Evolutionary conservation across 2,329 filamentous ascomycete genomes (phyloP), one percentile per base, ranked within the genome.

Genomic region (Diaporthe citrichinensis): DNA sequence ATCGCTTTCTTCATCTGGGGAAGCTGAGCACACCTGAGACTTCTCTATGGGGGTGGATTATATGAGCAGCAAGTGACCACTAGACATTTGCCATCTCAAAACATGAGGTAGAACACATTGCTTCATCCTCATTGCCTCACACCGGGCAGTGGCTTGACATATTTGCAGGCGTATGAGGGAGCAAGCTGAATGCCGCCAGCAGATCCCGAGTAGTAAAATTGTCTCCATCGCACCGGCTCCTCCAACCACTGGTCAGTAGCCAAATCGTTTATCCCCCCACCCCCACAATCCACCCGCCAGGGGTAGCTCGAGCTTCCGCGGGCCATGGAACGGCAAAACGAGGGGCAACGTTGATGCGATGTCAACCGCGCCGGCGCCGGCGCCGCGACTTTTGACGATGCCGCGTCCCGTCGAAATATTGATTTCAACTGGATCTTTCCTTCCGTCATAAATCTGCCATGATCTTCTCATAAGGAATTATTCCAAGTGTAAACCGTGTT

Each of bases 241-340:
- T 31, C 59, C 59, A n/a, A 46, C 59, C 39, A 65, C 39, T 65
- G 39, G 25, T 28, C 14, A n/a, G 31, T 46, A 53, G 65, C 65
- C 65, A 68, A 68, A 68, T 49, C 15, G 46, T 68, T 68, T 68
- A 68, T 68, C 62, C 65, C 62, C 65, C 62, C 62, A 68, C 62
- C 62, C 62, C 46, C 62, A 53, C 46, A 39, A 39, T 7, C 65
- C 65, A 68, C 31, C 46, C 23, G 65, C 65, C 31, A 51, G 46
- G 46, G 65, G 65, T 68, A 41, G 65, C 65, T 68, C 20, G 31
- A 53, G 65, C 46, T 53, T 28, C 31, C 31, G n/a, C 65, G 65
- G 65, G 15, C 34, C 65, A 31, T 31, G 46, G 65, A 14, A 68
- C 65, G 44, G 65, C 65, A 68, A 25, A 68, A 68, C 65, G 65